These are phyloP conservation scores for Olyra latifolia DNA, from an alignment of 176 grass and related monocot genomes.

Conservation along the genomic window DNA sequence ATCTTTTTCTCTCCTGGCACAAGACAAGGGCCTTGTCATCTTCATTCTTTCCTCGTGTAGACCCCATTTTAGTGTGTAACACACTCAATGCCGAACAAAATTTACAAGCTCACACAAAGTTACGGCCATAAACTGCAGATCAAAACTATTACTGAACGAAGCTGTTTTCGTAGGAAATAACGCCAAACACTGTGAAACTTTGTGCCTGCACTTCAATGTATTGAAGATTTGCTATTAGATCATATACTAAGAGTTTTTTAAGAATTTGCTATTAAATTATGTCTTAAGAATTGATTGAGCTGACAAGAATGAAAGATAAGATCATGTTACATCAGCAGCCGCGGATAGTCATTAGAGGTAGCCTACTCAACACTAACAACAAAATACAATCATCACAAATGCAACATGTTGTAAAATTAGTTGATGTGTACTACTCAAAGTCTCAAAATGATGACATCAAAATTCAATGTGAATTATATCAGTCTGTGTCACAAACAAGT, in stretches of 20 bases:
- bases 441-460: not conserved
- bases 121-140: constrained; percentile 28
- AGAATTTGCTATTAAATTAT: constrained; percentile 16
- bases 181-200: not conserved
- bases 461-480: not conserved
- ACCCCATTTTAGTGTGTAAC: constrained; percentile 53
- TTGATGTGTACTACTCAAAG: not conserved
- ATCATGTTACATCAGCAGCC: constrained; percentile 13
- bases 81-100: constrained; percentile 25
- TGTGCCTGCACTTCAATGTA: constrained; percentile 28
- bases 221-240: not conserved
- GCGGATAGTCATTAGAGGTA: not conserved
- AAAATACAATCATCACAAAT: not conserved
- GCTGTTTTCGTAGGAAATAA: not conserved
- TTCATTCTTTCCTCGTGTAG: constrained; percentile 58
- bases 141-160: not conserved
- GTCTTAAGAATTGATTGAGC: not conserved
- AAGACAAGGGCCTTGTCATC: constrained; percentile 86
- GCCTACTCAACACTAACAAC: not conserved
- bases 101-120: not conserved
- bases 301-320: constrained; percentile 22
- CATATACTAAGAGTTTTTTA: not conserved
- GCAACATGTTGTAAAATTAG: constrained; percentile 10
- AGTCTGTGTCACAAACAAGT: not conserved
- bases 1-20: constrained; percentile 83